These are phyloP conservation scores for Cyanidioschyzon merolae DNA, from an alignment of 23 red algal species.

Conservation along the genomic window DNA sequence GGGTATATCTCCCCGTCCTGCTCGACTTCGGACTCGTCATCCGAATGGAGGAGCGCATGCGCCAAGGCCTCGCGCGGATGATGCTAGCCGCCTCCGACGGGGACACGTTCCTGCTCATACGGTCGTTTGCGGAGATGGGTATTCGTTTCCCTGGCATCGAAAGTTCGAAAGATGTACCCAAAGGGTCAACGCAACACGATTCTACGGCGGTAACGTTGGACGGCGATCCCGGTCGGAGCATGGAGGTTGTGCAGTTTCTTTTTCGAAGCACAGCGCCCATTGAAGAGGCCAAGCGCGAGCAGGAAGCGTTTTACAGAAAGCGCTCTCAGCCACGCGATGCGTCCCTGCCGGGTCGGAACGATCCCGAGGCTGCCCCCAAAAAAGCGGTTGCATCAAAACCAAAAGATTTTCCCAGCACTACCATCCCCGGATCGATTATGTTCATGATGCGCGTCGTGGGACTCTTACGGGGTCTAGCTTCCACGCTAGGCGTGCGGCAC, in stretches of 20 bases:
- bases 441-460: constrained; percentile 58
- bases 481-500: constrained; percentile 34
- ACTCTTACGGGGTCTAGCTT: constrained; percentile 49
- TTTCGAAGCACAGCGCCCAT: constrained; percentile 27
- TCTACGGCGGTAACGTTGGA: neutral
- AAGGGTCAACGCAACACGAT: neutral
- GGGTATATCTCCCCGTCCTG: constrained; percentile 34
- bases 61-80: constrained; percentile 40
- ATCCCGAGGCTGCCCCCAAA: neutral
- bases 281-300: neutral
- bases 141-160: constrained; percentile 26
- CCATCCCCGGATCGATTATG: constrained; percentile 54
- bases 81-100: constrained; percentile 54
- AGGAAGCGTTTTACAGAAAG: neutral
- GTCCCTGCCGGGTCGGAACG: neutral
- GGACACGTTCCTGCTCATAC: constrained; percentile 44
- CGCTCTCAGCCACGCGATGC: neutral
- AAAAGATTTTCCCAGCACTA: neutral
- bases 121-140: constrained; percentile 43
- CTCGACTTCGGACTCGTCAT: constrained; percentile 64
- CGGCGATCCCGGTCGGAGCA: constrained; percentile 24
- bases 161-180: neutral
- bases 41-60: constrained; percentile 20
- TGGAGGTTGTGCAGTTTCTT: constrained; percentile 50
- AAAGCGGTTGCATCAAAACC: neutral